phyloP scores from a whole-genome alignment of 2,329 filamentous ascomycete genomes.

The Diplodia seriata region DNA sequence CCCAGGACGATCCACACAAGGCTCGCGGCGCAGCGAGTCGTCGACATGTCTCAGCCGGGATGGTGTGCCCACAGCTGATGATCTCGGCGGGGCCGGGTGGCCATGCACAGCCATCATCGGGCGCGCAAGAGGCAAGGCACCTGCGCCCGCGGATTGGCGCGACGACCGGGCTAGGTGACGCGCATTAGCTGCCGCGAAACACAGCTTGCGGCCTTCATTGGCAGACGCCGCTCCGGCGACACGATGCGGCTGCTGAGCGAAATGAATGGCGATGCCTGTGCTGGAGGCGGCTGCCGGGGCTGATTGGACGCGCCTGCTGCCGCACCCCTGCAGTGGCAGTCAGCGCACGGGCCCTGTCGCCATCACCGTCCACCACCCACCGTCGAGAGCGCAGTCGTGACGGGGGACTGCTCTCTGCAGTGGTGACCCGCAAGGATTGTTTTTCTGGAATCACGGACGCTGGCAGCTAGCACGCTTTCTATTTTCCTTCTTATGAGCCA shows the following conservation, averaged over 20 bases:
- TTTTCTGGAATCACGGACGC: conserved; percentile 15
- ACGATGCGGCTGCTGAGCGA: conserved; percentile 9
- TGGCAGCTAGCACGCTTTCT: not conserved
- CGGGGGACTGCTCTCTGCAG: conserved; percentile 1
- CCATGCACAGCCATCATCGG: conserved; percentile 27
- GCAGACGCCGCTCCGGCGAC: conserved; percentile 12
- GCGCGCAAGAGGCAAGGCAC: conserved; percentile 19
- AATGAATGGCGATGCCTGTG: conserved; percentile 6
- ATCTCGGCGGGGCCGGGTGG: conserved; percentile 23
- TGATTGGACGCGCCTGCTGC: conserved; percentile 11
- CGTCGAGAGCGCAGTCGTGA: conserved; percentile 4
- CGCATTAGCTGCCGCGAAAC: conserved; percentile 28
- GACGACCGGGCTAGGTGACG: conserved; percentile 8
- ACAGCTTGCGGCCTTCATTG: conserved; percentile 4
- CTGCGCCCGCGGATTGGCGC: conserved; percentile 20
- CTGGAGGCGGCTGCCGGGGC: not conserved
- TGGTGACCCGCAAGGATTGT: not conserved
- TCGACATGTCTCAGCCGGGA: conserved; percentile 18
- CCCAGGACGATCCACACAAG: conserved; percentile 5
- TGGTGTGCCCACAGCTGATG: conserved; percentile 4
- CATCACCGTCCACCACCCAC: conserved; percentile 19
- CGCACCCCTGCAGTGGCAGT: conserved; percentile 18
- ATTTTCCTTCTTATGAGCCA: conserved; percentile 8
- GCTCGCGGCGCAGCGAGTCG: conserved; percentile 1
- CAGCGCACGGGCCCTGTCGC: not conserved